Conservation (phyloP, 257 asterid species). For the Ajuga chamaepitys region DNA sequence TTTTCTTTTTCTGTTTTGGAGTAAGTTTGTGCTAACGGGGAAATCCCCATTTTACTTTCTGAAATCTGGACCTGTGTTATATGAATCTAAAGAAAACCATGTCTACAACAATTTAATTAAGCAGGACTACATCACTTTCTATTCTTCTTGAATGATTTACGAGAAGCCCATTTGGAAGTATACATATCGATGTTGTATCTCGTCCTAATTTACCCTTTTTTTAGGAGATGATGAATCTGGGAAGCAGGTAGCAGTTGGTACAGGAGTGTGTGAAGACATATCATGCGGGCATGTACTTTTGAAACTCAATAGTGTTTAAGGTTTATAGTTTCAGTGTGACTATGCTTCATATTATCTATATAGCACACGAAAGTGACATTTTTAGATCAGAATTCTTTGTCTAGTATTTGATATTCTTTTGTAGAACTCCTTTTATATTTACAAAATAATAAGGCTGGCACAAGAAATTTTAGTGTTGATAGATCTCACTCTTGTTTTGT, state of each 20-base stretch:
- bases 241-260: constrained; percentile 73
- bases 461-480: not conserved
- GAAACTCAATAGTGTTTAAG: not conserved
- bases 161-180: constrained; percentile 3
- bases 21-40: no score
- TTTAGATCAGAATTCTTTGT: not conserved
- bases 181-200: not conserved
- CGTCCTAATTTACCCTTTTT: constrained; percentile 1
- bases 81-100: not conserved
- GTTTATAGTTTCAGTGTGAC: not conserved
- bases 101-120: not conserved
- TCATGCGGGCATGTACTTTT: constrained; percentile 61
- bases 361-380: not conserved
- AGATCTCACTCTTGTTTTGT: constrained; percentile 17
- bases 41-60: not conserved
- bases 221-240: constrained; percentile 43
- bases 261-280: constrained; percentile 59
- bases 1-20: not conserved
- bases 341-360: not conserved
- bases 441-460: not conserved
- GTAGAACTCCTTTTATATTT: not conserved
- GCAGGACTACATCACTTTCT: not conserved
- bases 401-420: no score
- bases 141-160: not conserved
- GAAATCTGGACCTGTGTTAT: not conserved